Conservation (phyloP, 2,329 filamentous ascomycete species). For the Botrytis elliptica region DNA sequence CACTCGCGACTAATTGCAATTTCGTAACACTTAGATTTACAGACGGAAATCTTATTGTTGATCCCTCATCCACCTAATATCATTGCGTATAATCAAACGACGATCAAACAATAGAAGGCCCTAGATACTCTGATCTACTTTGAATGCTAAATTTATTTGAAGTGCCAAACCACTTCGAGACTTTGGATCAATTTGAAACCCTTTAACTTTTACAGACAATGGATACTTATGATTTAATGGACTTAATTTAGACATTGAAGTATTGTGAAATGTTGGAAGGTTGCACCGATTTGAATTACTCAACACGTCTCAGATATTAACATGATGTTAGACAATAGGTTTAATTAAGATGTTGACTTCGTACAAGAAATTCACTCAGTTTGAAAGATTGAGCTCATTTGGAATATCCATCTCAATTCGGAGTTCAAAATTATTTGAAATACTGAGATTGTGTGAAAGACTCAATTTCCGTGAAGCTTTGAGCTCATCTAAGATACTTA, state of each 20-base stretch:
- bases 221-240: background rate
- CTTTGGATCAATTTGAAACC: background rate
- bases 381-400: background rate
- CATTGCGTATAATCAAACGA: background rate
- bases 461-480: background rate
- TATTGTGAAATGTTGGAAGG: background rate
- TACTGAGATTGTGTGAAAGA: background rate
- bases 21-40: background rate
- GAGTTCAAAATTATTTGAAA: background rate
- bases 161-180: background rate
- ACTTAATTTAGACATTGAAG: background rate
- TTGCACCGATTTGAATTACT: background rate
- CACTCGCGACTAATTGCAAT: background rate
- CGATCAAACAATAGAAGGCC: background rate
- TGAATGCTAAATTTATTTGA: background rate
- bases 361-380: background rate
- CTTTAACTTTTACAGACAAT: background rate
- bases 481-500: background rate
- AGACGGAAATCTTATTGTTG: background rate
- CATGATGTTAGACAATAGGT: background rate
- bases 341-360: background rate
- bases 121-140: background rate
- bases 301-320: background rate
- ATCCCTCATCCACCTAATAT: background rate
- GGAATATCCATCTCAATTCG: background rate